Base-by-base conservation (phyloP, 371 early-diverging fungal species). In the Catenaria anguillulae region DNA sequence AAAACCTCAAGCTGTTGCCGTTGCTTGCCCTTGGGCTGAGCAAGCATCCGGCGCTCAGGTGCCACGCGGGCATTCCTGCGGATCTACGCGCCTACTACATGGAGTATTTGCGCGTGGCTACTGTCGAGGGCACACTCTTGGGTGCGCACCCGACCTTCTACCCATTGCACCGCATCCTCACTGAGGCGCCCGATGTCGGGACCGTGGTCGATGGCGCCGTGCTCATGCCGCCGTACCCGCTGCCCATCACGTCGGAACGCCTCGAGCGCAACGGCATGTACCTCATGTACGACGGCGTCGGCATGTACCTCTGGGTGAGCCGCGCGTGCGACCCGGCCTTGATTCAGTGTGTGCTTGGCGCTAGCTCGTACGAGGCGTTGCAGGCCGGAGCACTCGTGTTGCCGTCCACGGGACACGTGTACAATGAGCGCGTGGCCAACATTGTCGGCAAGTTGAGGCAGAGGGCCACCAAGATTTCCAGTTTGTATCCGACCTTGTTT, bases 261-360 rank as follows among this genome's bases (percentile, higher is more conserved):
- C 75, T 97, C 17, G 84, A 87, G 63, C 80, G 86, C 19, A 77
- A 85, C 60, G 93, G 96, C 17, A 68, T 90, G 24, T 95, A 84
- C 70, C 72, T 97, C 64, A 71, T 97, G 54, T 89, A 90, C 54
- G 84, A 85, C 62, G 84, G 89, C 17, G 76, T 81, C 50, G 85
- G 88, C 59, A 80, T 89, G n/a, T 89, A 86, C 66, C 60, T 97
- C 42, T 96, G 92, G 90, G 75, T 97, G 29, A 89, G 92, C 10
- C 79, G 86, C 33, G 83, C 80, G 37, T 87, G 83, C 34, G 77
- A 79, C 23, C 88, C 91, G 19, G 81, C 88, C 60, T 64, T 93
- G 6, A 80, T 83, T 62, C 75, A 74, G 35, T 81, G 81, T 63
- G 69, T 93, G 36, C 73, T 87, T 82, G 71, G 84, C 73, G 79